A percentile compares a stretch with the other conserved stretches of the same genome.
phyloP scores from a whole-genome alignment of 1,284 basidiomycete species.

The Tetrapyrgos nigripes region DNA sequence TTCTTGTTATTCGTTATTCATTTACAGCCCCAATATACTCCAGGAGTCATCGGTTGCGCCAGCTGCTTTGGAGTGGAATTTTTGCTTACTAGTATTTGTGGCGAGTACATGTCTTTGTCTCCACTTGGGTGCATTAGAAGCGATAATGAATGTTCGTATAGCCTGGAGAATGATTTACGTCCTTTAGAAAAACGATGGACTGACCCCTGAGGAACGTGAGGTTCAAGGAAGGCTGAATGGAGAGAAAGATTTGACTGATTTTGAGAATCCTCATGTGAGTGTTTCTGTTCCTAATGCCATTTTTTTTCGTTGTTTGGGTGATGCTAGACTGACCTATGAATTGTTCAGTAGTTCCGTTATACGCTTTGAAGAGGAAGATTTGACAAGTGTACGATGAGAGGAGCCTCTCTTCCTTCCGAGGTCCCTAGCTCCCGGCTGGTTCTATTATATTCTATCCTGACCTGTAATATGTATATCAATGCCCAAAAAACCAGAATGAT shows the following conservation, averaged over 20 bases:
- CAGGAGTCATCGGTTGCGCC: slow-evolving; percentile 15
- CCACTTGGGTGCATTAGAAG: neutral
- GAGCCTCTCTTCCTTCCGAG: too few relatives aligned
- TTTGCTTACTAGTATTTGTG: slow-evolving; percentile 10
- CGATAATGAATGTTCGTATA: neutral
- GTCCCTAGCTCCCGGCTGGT: too few relatives aligned
- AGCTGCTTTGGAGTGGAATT: slow-evolving; percentile 18
- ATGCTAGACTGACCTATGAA: neutral
- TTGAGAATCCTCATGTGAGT: slow-evolving; percentile 7
- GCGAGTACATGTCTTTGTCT: too few relatives aligned
- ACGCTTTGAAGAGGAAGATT: neutral
- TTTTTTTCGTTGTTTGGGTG: neutral
- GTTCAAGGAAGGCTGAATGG: slow-evolving; percentile 8
- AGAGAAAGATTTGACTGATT: slow-evolving; percentile 8
- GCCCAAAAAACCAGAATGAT: too few relatives aligned
- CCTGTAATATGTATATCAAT: too few relatives aligned
- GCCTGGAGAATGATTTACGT: slow-evolving; percentile 17
- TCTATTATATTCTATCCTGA: too few relatives aligned
- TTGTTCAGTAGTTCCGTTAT: neutral
- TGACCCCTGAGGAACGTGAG: slow-evolving; percentile 10
- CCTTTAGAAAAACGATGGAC: slow-evolving; percentile 12
- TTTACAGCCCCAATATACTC: slow-evolving; percentile 12
- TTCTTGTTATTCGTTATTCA: neutral
- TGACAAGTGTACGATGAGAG: too few relatives aligned
- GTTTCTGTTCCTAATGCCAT: neutral